Percentiles rank a stretch among this genome's conserved stretches.
phyloP scores from a whole-genome alignment of 2,329 filamentous ascomycete genomes.

The Ophiostoma fasciatum region DNA sequence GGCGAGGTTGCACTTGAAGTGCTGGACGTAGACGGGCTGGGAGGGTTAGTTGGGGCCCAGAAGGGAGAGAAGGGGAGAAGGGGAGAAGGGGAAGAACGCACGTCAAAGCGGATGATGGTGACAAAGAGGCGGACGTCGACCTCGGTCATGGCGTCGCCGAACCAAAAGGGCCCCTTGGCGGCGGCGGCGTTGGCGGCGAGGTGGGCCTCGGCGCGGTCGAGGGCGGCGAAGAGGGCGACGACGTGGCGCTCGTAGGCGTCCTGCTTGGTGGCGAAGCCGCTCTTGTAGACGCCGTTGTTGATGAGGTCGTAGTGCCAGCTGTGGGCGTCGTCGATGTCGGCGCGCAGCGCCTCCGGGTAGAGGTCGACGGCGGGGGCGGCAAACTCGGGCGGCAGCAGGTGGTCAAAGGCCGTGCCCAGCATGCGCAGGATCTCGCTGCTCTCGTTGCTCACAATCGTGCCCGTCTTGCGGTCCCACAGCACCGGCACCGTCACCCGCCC shows the following conservation, averaged over 20 bases:
- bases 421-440: constrained; percentile 86
- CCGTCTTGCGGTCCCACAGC: constrained; percentile 63
- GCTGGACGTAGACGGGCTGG: constrained; percentile 63
- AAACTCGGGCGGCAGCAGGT: constrained; percentile 44
- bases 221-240: constrained; percentile 52
- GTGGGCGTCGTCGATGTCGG: constrained; percentile 61
- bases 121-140: constrained; percentile 65
- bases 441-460: constrained; percentile 80
- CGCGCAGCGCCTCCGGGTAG: constrained; percentile 49
- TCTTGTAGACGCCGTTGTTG: constrained; percentile 60
- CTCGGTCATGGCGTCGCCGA: constrained; percentile 64
- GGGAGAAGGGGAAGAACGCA: constrained; percentile 13
- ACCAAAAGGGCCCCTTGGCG: constrained; percentile 50
- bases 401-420: constrained; percentile 71
- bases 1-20: constrained; percentile 75
- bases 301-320: constrained; percentile 65
- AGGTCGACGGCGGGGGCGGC: constrained; percentile 45
- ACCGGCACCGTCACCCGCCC: constrained; percentile 82
- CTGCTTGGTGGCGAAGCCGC: constrained; percentile 74
- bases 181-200: constrained; percentile 24
- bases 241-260: constrained; percentile 70
- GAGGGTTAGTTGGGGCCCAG: background rate
- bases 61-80: background rate
- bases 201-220: constrained; percentile 64
- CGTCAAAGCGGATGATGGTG: constrained; percentile 59